These are phyloP conservation scores for Tulasnella sp. DNA, from an alignment of 768 basidiomycete genomes.

Conservation along the genomic window DNA sequence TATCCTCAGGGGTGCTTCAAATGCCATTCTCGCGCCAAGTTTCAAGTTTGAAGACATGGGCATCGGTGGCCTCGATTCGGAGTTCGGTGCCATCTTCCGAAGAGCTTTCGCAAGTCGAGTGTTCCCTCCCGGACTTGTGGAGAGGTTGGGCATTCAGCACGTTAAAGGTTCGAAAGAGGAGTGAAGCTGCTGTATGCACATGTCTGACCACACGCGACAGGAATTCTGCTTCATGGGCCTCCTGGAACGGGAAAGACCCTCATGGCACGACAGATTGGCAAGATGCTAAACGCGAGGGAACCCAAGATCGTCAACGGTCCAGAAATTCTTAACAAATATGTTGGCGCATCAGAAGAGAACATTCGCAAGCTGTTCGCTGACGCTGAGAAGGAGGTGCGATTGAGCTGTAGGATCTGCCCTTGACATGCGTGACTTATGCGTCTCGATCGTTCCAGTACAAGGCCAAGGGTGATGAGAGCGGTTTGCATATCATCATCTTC, in stretches of 20 bases:
- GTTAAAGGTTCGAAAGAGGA: conserved; percentile 67
- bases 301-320: conserved; percentile 99
- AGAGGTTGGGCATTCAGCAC: conserved; percentile 96
- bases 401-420: background rate
- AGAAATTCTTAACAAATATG: conserved; percentile 94
- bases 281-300: conserved; percentile 96
- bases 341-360: conserved; percentile 96
- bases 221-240: conserved; percentile 90
- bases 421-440: background rate
- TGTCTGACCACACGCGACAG: conserved; percentile 33
- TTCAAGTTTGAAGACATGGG: conserved; percentile 99
- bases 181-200: background rate
- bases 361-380: conserved; percentile 96
- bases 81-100: conserved; percentile 95
- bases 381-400: conserved; percentile 85
- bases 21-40: conserved; percentile 92
- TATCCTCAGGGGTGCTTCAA: conserved; percentile 63
- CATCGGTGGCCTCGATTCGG: conserved; percentile 91
- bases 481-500: conserved; percentile 98
- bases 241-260: conserved; percentile 98
- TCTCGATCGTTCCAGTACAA: conserved; percentile 62
- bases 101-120: conserved; percentile 97
- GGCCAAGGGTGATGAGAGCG: conserved; percentile 93
- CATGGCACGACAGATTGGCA: conserved; percentile 96
- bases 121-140: conserved; percentile 94